Percentiles rank a stretch among this genome's conserved stretches.
These are phyloP conservation scores for Cercophora scortea DNA, from an alignment of 495 filamentous ascomycete genomes.

Conservation along the genomic window DNA sequence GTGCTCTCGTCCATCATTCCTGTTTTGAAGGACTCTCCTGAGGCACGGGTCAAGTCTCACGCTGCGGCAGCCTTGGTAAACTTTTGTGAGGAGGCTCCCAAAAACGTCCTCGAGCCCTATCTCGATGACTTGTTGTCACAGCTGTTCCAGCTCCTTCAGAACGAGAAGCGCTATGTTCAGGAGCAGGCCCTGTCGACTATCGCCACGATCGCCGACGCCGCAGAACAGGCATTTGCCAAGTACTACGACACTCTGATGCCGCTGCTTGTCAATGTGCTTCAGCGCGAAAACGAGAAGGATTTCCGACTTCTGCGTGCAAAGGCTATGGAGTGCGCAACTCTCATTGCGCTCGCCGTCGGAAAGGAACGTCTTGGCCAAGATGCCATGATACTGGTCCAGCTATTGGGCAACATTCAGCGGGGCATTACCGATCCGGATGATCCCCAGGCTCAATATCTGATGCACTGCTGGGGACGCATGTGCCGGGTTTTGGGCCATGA, in stretches of 20 bases:
- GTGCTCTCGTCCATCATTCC: slow-evolving; percentile 88
- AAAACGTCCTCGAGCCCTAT: slow-evolving; percentile 85
- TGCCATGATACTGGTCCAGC: slow-evolving; percentile 74
- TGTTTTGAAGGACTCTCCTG: slow-evolving; percentile 70
- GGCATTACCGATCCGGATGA: slow-evolving; percentile 88
- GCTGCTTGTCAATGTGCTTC: slow-evolving; percentile 78
- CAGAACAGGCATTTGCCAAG: slow-evolving; percentile 88
- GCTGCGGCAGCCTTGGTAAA: slow-evolving; percentile 96
- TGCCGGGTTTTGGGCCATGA: slow-evolving; percentile 84
- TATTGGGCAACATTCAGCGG: slow-evolving; percentile 79
- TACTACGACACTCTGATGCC: slow-evolving; percentile 97
- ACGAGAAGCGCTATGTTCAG: slow-evolving; percentile 90
- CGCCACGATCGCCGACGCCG: slow-evolving; percentile 96
- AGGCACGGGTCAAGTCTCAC: slow-evolving; percentile 93
- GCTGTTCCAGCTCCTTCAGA: slow-evolving; percentile 77
- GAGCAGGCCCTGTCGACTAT: slow-evolving; percentile 98
- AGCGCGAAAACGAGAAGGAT: slow-evolving; percentile 85
- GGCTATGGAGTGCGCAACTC: slow-evolving; percentile 98
- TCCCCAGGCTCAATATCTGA: slow-evolving; percentile 91
- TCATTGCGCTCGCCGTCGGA: slow-evolving; percentile 93
- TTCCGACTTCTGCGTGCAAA: slow-evolving; percentile 86
- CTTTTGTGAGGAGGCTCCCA: slow-evolving; percentile 98
- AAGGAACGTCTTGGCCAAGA: slow-evolving; percentile 85
- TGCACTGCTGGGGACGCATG: slow-evolving; percentile 99
- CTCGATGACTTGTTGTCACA: slow-evolving; percentile 78